Evolutionary conservation across 306 rosid species (phyloP), one percentile per base, ranked within the genome.

Genomic region (Citrullus amarus): DNA sequence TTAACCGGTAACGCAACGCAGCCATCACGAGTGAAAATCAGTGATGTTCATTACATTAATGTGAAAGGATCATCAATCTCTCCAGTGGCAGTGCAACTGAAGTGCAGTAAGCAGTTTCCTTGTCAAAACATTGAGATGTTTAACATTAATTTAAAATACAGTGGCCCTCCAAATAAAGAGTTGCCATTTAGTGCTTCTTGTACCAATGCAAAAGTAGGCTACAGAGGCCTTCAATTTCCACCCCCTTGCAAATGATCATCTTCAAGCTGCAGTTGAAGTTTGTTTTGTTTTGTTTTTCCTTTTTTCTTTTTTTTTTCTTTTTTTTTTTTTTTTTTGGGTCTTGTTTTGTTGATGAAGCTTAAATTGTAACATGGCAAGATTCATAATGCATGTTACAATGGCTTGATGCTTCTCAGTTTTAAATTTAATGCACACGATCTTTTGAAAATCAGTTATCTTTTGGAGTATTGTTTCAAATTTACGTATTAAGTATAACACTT

Each of bases 121-220:
- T 79, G 81, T 32, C 51, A 69, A 54, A 20, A 68, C 67, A 43
- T 79, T 2, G 56, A 69, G 68, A 12, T 79, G 58, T 18, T 36
- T 13, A 68, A 79, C 77, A 36, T 79, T 1, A 68, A 67, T 20
- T 41, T 79, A 25, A 68, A 48, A 34, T 78, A 61, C 51, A 50
- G 2, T 16, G 81, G 81, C 59, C 58, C 39, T 18, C 60, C 53
- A 39, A 78, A 46, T 9, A 44, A 8, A 7, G 22, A 6, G 5
- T 25, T 63, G 0, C 81, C 81, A 20, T 63, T 78, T 38, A 34
- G 14, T 20, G 16, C 81, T 18, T 4, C 8, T 6, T 78, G 81
- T 53, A 28, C 16, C 10, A 78, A 78, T 63, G 81, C 81, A 18
- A 78, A 61, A 65, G 81, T 78, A 18, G 81, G 81, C 51, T 78